phyloP scores from a whole-genome alignment of 768 basidiomycete species.

The Boletus fagicola region DNA sequence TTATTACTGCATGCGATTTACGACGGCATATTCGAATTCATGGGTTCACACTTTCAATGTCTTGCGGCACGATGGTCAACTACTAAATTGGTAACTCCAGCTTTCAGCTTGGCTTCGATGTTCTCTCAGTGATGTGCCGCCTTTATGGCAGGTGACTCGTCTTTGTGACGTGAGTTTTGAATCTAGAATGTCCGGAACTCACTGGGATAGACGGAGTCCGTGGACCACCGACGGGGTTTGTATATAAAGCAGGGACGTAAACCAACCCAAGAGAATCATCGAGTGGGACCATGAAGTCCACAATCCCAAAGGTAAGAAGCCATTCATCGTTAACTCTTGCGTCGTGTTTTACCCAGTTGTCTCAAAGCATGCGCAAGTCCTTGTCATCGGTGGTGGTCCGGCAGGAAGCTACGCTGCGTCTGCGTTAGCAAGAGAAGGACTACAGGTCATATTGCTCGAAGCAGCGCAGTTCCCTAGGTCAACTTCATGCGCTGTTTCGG shows the following conservation, averaged over 20 bases:
- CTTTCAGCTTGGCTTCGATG: not conserved
- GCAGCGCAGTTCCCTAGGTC: constrained; percentile 56
- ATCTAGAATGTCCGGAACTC: not conserved
- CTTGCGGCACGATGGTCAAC: not conserved
- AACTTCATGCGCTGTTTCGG: not conserved
- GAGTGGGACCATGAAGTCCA: constrained; percentile 5
- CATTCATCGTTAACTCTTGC: not conserved
- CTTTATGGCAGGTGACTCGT: not conserved
- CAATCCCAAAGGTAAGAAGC: constrained; percentile 26
- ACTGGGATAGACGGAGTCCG: not conserved
- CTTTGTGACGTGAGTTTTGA: not conserved
- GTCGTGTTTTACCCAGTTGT: not conserved
- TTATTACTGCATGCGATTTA: constrained; percentile 2
- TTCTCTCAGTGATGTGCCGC: constrained; percentile 1
- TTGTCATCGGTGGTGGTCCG: constrained; percentile 61
- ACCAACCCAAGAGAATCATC: not conserved
- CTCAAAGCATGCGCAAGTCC: constrained; percentile 29
- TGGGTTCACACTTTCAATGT: not conserved
- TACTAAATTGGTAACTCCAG: not conserved
- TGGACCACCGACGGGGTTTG: not conserved
- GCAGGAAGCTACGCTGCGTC: constrained; percentile 57
- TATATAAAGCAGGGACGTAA: constrained; percentile 6
- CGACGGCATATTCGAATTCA: constrained; percentile 2
- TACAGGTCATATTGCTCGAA: constrained; percentile 57
- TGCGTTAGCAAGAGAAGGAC: constrained; percentile 54